Conservation (phyloP, 2,329 filamentous ascomycete genomes). For the Alternaria incomplexa region DNA sequence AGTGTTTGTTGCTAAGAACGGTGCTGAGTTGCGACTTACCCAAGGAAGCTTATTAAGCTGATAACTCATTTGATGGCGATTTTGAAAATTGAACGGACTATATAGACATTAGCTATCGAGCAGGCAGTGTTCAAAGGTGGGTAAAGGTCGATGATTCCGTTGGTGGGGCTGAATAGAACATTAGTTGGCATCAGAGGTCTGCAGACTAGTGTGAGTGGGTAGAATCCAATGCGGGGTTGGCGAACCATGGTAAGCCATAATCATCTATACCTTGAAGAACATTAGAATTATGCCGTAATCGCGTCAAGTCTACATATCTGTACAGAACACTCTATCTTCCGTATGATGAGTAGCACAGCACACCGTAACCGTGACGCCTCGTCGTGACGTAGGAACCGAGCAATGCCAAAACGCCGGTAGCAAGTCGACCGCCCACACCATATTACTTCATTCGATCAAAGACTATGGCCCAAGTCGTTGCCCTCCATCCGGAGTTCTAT, state of each 20-base stretch:
- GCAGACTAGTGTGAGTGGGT: background rate
- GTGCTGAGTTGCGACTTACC: background rate
- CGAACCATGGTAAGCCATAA: background rate
- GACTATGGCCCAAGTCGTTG: constrained; percentile 36
- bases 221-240: background rate
- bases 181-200: background rate
- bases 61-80: constrained; percentile 3
- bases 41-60: constrained; percentile 4
- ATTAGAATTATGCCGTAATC: constrained; percentile 15
- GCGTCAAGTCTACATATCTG: constrained; percentile 8
- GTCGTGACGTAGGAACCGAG: background rate
- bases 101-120: background rate
- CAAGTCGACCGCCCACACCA: background rate
- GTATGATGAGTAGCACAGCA: background rate
- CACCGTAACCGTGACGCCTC: background rate
- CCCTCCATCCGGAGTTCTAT: constrained; percentile 38
- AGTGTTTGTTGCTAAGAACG: background rate
- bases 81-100: background rate
- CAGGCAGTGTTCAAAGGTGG: background rate
- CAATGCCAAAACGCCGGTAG: constrained; percentile 3
- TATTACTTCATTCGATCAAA: background rate
- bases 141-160: no score
- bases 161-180: background rate
- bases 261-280: background rate
- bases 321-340: background rate